These are phyloP conservation scores for Lecanicillium sp. DNA, from an alignment of 2,329 filamentous ascomycete genomes.

Conservation along the genomic window DNA sequence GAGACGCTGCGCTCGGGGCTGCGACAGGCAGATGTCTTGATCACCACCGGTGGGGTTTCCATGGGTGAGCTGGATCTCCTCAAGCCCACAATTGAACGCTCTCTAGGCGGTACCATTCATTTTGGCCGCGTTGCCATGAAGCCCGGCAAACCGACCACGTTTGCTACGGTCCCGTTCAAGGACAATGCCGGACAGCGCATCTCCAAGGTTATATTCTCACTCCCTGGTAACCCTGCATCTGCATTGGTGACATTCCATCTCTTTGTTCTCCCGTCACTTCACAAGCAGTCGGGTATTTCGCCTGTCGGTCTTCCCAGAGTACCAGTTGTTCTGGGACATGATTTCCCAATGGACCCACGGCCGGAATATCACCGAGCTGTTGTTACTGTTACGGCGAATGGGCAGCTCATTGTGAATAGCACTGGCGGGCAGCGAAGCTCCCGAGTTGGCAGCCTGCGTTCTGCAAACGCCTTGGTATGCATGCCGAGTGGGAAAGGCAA, in stretches of 20 bases:
- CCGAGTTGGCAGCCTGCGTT: conserved; percentile 78
- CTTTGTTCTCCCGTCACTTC: conserved; percentile 83
- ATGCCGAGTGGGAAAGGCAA: conserved; percentile 59
- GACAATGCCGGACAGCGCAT: conserved; percentile 51
- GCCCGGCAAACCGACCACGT: conserved; percentile 94
- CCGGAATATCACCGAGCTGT: conserved; percentile 88
- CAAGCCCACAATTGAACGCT: conserved; percentile 90
- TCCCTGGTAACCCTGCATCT: conserved; percentile 91
- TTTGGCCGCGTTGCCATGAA: conserved; percentile 98
- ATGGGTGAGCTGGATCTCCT: conserved; percentile 98
- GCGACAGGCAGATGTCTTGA: conserved; percentile 68
- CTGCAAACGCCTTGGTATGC: conserved; percentile 80
- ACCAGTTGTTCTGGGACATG: conserved; percentile 63
- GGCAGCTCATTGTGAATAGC: conserved; percentile 65
- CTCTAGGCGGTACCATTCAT: conserved; percentile 85
- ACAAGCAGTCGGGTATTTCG: conserved; percentile 64
- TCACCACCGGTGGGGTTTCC: conserved; percentile 90
- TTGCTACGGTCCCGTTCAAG: conserved; percentile 75
- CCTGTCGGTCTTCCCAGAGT: conserved; percentile 66
- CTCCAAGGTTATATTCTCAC: conserved; percentile 72
- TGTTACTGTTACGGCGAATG: conserved; percentile 60
- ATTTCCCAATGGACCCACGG: conserved; percentile 69
- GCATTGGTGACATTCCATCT: conserved; percentile 90
- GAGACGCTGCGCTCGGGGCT: conserved; percentile 69
- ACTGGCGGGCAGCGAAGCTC: conserved; percentile 90